Conservation (phyloP, 2,329 filamentous ascomycete species). For the Colletotrichum spinosum region DNA sequence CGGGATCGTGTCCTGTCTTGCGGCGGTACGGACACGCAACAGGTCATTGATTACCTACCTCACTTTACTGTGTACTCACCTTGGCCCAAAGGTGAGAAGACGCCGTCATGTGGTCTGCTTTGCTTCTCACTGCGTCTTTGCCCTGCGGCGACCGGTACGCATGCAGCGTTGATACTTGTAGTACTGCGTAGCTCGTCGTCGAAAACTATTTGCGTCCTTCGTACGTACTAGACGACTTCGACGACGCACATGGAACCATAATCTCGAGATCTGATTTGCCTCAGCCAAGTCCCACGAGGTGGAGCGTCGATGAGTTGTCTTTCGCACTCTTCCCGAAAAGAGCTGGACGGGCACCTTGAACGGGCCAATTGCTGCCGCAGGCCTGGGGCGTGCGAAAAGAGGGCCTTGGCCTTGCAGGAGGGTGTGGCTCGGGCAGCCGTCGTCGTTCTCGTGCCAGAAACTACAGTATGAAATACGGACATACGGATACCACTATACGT, state of each 20-base stretch:
- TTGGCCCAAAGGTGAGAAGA: not conserved
- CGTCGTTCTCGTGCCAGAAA: not conserved
- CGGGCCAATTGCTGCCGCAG: slow-evolving; percentile 36
- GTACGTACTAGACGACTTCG: not conserved
- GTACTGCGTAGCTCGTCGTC: too few species aligned
- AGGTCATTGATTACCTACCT: not conserved
- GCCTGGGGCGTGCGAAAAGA: slow-evolving; percentile 33
- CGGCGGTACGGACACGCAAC: not conserved
- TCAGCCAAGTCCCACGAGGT: slow-evolving; percentile 30
- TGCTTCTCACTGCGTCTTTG: too few species aligned
- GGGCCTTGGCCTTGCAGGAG: not conserved
- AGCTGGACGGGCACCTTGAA: slow-evolving; percentile 25
- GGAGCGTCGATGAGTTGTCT: slow-evolving; percentile 37
- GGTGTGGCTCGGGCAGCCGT: not conserved
- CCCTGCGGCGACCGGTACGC: too few species aligned
- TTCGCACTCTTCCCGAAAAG: slow-evolving; percentile 35
- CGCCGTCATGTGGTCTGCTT: not conserved
- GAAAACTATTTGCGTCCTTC: too few species aligned
- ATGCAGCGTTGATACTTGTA: too few species aligned
- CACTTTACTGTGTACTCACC: not conserved
- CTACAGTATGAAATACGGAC: not conserved
- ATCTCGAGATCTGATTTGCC: not conserved
- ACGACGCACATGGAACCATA: too few species aligned
- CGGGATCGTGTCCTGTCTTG: slow-evolving; percentile 19
- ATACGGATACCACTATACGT: too few species aligned